Evolutionary conservation across 108 stramenopile species (phyloP), one percentile per base, ranked within the genome.

Genomic region (Conticribra guillardii): DNA sequence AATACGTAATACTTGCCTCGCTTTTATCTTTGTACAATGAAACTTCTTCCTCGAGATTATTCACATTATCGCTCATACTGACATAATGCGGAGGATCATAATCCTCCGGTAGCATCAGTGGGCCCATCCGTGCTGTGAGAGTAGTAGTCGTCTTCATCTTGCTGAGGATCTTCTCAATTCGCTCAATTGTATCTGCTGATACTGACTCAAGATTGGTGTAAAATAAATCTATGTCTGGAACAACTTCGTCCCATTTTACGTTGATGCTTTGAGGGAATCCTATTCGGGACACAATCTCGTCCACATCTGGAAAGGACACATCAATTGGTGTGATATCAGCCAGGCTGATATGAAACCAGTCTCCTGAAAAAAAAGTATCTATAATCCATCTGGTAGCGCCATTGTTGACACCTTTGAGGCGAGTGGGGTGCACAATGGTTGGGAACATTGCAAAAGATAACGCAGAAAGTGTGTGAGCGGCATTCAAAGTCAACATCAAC

Each of bases 11-110:
- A 54, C 76, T 58, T 53, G 73, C 76, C 24, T 76, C 56, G 47
- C 69, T 71, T 37, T 67, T 77, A 41, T 77, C 49, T 27, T 48
- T 18, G 52, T 60, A 67, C 48, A 65, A 27, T 4, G 64, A 34
- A 2, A 71, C 33, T 60, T 81, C 80, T 45, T 81, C 71, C 31
- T 77, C 76, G 8, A 68, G 58, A 37, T 28, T 60, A 14, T 28
- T 66, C 18, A 21, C 53, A 14, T 31, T 14, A 24, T 65, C 54
- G 26, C 30, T 72, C 8, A 63, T 49, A 11, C 75, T 71, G 22
- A 31, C 44, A 61, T 73, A 81, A 0, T 51, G 50, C 0, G 80
- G 80, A 14, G 80, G 80, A 44, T 81, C 48, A 54, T 81, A 81
- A 54, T 81, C 80, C 8, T 63, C 55, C 5, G 69, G 69, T 30